phyloP scores from a whole-genome alignment of 179 eudicot genomes.

The Sideroxylon spinosum region DNA sequence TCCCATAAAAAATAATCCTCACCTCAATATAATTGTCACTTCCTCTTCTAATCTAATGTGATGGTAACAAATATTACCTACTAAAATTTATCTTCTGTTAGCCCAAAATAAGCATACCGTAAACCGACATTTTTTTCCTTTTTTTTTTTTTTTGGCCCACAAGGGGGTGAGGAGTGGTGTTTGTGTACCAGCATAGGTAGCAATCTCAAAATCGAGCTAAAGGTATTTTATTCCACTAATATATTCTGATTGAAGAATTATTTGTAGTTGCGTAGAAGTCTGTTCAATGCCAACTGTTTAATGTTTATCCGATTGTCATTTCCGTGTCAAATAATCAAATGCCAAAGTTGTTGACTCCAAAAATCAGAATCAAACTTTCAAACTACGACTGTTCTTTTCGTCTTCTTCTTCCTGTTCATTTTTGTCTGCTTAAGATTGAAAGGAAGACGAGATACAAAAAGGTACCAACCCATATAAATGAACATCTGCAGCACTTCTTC shows the following conservation, averaged over 20 bases:
- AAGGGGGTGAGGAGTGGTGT: no score
- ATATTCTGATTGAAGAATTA: not conserved
- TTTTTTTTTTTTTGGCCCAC: no score
- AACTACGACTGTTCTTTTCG: slow-evolving; percentile 14
- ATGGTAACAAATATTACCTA: no score
- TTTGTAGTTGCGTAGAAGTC: slow-evolving; percentile 27
- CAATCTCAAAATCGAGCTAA: no score
- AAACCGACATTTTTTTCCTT: no score
- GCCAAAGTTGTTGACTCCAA: slow-evolving; percentile 24
- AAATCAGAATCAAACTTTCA: not conserved
- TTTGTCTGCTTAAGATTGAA: not conserved
- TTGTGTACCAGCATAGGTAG: no score
- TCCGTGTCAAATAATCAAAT: slow-evolving; percentile 23
- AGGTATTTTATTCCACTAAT: no score
- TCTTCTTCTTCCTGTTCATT: not conserved
- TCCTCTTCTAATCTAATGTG: no score
- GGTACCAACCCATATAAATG: not conserved
- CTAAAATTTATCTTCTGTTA: no score
- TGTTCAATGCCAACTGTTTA: slow-evolving; percentile 20
- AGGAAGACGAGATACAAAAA: not conserved
- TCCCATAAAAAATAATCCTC: no score
- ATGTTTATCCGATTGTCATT: slow-evolving; percentile 17
- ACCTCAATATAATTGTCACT: no score
- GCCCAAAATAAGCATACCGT: no score
- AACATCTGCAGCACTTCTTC: not conserved